Base-by-base conservation (phyloP, 2,329 filamentous ascomycete species). In the Herpomyces periplanetae region DNA sequence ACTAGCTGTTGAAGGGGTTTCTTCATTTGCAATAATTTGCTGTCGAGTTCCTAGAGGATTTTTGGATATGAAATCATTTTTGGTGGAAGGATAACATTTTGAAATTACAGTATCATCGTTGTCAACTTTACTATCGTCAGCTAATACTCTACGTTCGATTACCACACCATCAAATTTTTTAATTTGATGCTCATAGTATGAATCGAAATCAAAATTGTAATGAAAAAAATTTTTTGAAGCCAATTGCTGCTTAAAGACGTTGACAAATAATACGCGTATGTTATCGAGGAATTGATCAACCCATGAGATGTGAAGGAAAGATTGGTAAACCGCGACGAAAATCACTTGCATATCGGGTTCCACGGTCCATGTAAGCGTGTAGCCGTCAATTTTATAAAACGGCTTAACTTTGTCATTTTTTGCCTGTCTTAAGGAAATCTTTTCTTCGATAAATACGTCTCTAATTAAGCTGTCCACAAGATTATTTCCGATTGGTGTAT, bases 361-460 rank as follows among this genome's bases (percentile, higher is more conserved):
- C 13, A 65, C 56, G 3, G 69, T 71, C 66, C 75, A 96, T 42
- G 80, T 84, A 28, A 96, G 38, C 1, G 71, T 91, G 35, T 91
- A 84, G 28, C 84, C 71, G 30, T 91, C 80, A 32, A 66, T 64
- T 39, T 56, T 68, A 43, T 80, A 96, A 0, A 60, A 49, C 8
- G 65, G 54, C 28, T 68, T 68, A 19, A 47, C 40, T 24, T 57
- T 51, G 27, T 55, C 53, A 20, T 56, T 46, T 21, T 52, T 45
- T 20, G 50, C 46, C 19, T 47, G 47, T 13, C 41, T 42, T 8
- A 44, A 39, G 22, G 56, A 49, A 24, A 53, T 51, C 38, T 66
- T 73, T 45, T 88, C 75, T 42, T 96, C 80, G 34, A 96, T 88
- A 37, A 96, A 88, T 34, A 88, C 68, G 40, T 91, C 71, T 36